These are phyloP conservation scores for Debaryomyces nepalensis DNA, from an alignment of 1,139 yeast species.

Conservation along the genomic window DNA sequence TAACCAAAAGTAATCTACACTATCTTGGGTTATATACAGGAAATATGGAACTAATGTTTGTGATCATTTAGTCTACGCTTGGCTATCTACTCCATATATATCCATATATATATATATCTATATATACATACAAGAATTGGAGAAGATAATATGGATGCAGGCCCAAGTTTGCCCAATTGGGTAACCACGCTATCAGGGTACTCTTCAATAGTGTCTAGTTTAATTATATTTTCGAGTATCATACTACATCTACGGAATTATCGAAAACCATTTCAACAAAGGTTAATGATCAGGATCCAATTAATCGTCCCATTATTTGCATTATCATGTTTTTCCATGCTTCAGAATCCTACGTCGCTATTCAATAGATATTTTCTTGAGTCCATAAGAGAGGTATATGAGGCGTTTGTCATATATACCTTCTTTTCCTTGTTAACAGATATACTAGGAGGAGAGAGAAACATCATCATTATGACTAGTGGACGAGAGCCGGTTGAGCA, in stretches of 20 bases:
- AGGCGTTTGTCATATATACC: conserved; percentile 94
- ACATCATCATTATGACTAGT: conserved; percentile 72
- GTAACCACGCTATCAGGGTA: conserved; percentile 37
- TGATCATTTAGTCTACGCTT: neutral
- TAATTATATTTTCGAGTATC: conserved; percentile 38
- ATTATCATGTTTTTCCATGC: conserved; percentile 55
- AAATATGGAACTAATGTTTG: conserved; percentile 4
- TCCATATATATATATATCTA: too few relatives aligned
- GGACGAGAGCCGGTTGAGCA: conserved; percentile 77
- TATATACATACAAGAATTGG: too few relatives aligned
- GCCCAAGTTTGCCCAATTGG: conserved; percentile 37
- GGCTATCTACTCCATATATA: neutral
- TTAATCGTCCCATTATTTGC: conserved; percentile 66
- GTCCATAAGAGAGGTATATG: conserved; percentile 87
- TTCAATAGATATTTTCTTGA: conserved; percentile 57
- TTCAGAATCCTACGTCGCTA: conserved; percentile 45
- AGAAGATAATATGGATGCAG: conserved; percentile 6
- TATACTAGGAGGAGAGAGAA: conserved; percentile 89
- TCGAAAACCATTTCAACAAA: conserved; percentile 86
- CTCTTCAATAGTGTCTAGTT: conserved; percentile 37
- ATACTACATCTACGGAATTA: conserved; percentile 59
- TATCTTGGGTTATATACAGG: conserved; percentile 4
- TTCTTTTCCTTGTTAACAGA: conserved; percentile 83
- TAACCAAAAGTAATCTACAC: neutral
- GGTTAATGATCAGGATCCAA: conserved; percentile 82